Evolutionary conservation across 2,329 filamentous ascomycete genomes (phyloP).

Genomic region (Akanthomyces lecanii): DNA sequence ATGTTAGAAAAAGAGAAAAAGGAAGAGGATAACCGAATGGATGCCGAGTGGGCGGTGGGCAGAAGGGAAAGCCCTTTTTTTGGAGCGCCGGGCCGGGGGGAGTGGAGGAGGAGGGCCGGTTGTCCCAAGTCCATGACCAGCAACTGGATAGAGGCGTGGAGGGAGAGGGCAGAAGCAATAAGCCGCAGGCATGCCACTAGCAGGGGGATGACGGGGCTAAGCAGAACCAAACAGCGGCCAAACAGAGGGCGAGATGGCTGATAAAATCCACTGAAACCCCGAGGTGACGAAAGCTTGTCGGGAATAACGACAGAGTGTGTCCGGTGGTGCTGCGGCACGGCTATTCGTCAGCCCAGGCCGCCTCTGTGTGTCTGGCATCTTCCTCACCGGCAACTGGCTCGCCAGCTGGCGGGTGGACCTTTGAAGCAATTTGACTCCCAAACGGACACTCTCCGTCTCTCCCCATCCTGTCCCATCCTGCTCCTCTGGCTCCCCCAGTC

Average conservation of each 20-base stretch:
- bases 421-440: neutral
- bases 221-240: neutral
- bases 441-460: neutral
- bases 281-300: conserved; percentile 9
- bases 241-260: neutral
- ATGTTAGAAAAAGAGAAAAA: neutral
- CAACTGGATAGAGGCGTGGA: no score
- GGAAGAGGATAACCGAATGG: neutral
- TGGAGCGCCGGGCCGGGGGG: no score
- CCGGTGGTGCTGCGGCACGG: neutral
- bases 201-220: neutral
- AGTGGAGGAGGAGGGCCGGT: no score
- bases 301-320: conserved; percentile 3
- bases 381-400: neutral
- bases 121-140: no score
- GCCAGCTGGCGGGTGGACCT: neutral
- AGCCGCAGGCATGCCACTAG: neutral
- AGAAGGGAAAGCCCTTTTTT: neutral
- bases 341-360: no score
- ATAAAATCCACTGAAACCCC: neutral
- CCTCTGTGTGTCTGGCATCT: no score
- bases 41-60: neutral
- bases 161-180: no score
- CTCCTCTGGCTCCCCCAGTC: neutral
- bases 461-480: neutral